Base-by-base conservation (phyloP, 148 eudicot genomes). In the Silene latifolia region DNA sequence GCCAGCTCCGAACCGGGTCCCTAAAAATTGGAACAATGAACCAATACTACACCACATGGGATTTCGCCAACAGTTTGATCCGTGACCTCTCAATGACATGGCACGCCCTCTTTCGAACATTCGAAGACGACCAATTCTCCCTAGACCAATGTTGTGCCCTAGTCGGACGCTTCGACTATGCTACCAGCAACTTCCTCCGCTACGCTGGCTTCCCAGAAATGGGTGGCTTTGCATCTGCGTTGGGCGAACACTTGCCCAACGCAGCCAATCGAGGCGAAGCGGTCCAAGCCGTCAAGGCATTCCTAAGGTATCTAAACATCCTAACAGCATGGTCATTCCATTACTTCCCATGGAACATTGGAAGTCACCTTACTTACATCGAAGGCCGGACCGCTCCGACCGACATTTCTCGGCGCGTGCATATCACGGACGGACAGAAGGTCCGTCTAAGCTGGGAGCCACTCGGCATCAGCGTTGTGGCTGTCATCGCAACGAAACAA, bases 161-260 rank as follows among this genome's bases (percentile, higher is more conserved):
- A 19, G 70, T 67, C 4, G 70, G 8, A 8, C 53, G 70, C 4
- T 67, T 67, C 11, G 70, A 67, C 70, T 67, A 67, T 6, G 70
- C 70, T 12, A 67, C 70, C 5, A 67, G 70, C 53, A 67, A 67
- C 70, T 67, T 67, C 15, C 70, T 67, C 15, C 25, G 70, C 15
- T 67, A 67, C 53, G 9, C 70, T 1, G 70, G 70, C 4, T 67
- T 67, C 53, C 70, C 70, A 0, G 70, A 67, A 10, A 67, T 67
- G 70, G 70, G 70, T 3, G 53, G 53, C 10, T 67, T 67, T 4
- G 53, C 70, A 0, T 47, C 70, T 0, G 51, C 51, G 15, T 42
- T 67, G 70, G 51, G 70, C 70, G n/a, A 20, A 0, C 70, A 18
- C 1, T 12, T 67, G 25, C 70, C 70, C 53, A 8, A 42, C 53